Evolutionary conservation across 345 rosid genomes (phyloP), one percentile per base, ranked within the genome.

Genomic region (Corchorus olitorius): DNA sequence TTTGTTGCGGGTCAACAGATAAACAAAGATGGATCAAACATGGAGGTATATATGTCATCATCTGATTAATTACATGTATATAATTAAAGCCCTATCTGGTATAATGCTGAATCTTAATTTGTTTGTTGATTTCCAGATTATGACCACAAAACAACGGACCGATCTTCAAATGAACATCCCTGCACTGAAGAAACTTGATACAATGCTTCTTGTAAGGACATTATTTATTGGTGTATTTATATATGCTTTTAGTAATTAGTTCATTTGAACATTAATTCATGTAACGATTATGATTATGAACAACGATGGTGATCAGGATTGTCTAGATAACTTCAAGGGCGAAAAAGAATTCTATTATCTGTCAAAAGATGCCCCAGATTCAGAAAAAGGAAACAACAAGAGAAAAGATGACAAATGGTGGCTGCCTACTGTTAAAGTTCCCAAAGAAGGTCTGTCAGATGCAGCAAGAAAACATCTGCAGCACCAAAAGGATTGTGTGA

Each of bases 151-250:
- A 72, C 97, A 97, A 80, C 83, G 99, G 64, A 81, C 78, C 17
- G 98, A 97, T 87, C 95, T 97, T 77, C 97, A 81, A 12, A 86
- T 91, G 88, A 94, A 97, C 87, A 94, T 94, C 48, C 98, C 99
- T 10, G 98, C 99, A 17, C 81, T 97, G 66, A 87, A 93, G 72
- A 97, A 89, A 85, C 94, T 97, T 9, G 99, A 97, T n/a, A 83
- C 94, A 20, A 94, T 97, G 98, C 97, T 97, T 27, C 70, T 87
- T 22, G 99, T 97, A 87, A 94, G 94, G 80, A 48, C 19, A 72
- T 27, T 27, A 27, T 0, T 27, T 27, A 27, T 27, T 27, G 27
- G 27, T 27, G 27, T 49, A 4, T 48, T 11, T 73, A 8, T 10
- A 8, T 50, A 12, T 34, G 46, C 11, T 49, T 33, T 72, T 27